Percentiles rank a stretch among this genome's conserved stretches.
These are phyloP conservation scores for Torulaspora microellipsoides DNA, from an alignment of 805 yeast genomes.

Conservation along the genomic window DNA sequence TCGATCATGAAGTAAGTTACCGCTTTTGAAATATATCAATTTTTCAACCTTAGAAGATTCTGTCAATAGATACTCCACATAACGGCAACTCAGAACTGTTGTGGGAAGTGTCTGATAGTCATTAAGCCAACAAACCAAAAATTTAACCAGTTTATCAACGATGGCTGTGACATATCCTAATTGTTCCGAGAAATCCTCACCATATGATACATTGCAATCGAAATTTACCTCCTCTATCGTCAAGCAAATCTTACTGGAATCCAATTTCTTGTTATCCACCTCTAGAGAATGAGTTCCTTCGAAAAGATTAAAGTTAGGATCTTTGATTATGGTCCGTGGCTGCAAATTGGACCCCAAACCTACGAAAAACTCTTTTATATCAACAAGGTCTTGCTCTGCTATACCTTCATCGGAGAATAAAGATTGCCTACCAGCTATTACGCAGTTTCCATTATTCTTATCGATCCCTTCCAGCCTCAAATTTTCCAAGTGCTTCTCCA, in stretches of 20 bases:
- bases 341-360: slow-evolving; percentile 37
- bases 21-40: slow-evolving; percentile 19
- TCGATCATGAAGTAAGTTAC: slow-evolving; percentile 40
- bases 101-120: slow-evolving; percentile 67
- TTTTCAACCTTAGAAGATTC: slow-evolving; percentile 34
- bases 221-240: slow-evolving; percentile 43
- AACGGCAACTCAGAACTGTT: slow-evolving; percentile 70
- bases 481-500: slow-evolving; percentile 3
- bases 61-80: slow-evolving; percentile 55
- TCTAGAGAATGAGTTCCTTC: slow-evolving; percentile 90
- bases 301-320: slow-evolving; percentile 57
- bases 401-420: slow-evolving; percentile 6
- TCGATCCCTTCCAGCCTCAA: slow-evolving; percentile 6
- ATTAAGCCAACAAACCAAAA: slow-evolving; percentile 67
- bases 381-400: slow-evolving; percentile 33
- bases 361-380: slow-evolving; percentile 54
- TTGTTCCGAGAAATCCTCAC: slow-evolving; percentile 28
- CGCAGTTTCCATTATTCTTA: background rate
- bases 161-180: slow-evolving; percentile 45
- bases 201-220: slow-evolving; percentile 36
- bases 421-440: slow-evolving; percentile 1
- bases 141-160: slow-evolving; percentile 49
- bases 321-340: slow-evolving; percentile 55
- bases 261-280: slow-evolving; percentile 64
- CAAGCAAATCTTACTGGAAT: slow-evolving; percentile 63